Percentiles rank a stretch among this genome's conserved stretches.
phyloP scores from a whole-genome alignment of 495 filamentous ascomycete genomes.

The Penicillium subrubescens region DNA sequence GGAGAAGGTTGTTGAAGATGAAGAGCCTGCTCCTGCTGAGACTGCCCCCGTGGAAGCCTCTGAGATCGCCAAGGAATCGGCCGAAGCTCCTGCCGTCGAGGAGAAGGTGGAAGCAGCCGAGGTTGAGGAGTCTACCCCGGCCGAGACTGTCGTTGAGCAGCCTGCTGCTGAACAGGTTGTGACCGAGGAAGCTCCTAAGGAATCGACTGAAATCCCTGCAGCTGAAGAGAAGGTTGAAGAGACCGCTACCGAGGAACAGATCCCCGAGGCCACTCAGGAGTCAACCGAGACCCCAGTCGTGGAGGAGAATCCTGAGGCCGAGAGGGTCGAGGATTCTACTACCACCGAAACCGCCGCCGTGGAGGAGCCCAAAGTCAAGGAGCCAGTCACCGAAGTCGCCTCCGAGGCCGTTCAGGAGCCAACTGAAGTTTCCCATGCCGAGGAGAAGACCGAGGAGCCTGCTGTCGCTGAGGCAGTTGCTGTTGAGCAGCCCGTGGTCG shows the following conservation, averaged over 20 bases:
- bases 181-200: conserved; percentile 11
- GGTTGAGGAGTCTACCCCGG: conserved; percentile 9
- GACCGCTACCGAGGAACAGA: conserved; percentile 10
- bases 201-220: conserved; percentile 17
- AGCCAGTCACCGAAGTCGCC: not conserved
- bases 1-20: not conserved
- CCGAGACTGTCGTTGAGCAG: conserved; percentile 12
- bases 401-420: conserved; percentile 15
- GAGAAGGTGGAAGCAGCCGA: too few relatives aligned
- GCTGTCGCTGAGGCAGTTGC: not conserved
- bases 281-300: not conserved
- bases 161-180: conserved; percentile 13
- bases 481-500: conserved; percentile 4
- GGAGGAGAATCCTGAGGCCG: not conserved
- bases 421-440: not conserved
- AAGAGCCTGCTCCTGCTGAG: not conserved
- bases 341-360: not conserved
- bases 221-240: conserved; percentile 18
- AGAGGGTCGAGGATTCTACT: not conserved
- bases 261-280: not conserved
- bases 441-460: conserved; percentile 3
- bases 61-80: too few relatives aligned
- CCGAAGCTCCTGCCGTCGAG: not conserved
- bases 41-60: not conserved
- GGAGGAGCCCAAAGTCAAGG: not conserved